Evolutionary conservation across 805 yeast genomes (phyloP).

Genomic region (Candida nonsorbophila): DNA sequence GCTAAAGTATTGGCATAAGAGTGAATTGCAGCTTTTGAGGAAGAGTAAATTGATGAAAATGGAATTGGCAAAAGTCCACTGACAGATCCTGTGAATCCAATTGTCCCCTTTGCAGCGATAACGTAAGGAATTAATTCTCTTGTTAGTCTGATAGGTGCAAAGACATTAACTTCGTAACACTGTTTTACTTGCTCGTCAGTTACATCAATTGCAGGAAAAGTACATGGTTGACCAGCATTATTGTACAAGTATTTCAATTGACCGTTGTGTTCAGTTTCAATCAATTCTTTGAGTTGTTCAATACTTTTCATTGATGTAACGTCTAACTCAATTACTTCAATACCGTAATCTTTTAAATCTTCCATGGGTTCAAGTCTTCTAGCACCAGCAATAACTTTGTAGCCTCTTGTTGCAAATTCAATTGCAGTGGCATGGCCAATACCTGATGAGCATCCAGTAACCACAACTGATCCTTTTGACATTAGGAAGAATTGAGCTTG

Average conservation of each 20-base stretch:
- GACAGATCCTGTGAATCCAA: slow-evolving; percentile 71
- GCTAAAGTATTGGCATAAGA: slow-evolving; percentile 60
- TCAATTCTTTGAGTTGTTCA: slow-evolving; percentile 32
- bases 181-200: slow-evolving; percentile 46
- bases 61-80: slow-evolving; percentile 68
- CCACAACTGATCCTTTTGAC: slow-evolving; percentile 13
- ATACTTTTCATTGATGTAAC: slow-evolving; percentile 51
- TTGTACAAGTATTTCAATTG: slow-evolving; percentile 57
- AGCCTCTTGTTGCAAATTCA: slow-evolving; percentile 48
- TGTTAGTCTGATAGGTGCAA: slow-evolving; percentile 61
- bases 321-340: slow-evolving; percentile 49
- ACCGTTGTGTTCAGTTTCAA: slow-evolving; percentile 40
- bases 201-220: slow-evolving; percentile 66
- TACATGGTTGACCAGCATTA: slow-evolving; percentile 75
- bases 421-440: slow-evolving; percentile 47
- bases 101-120: slow-evolving; percentile 61
- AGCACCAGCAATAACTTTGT: slow-evolving; percentile 68
- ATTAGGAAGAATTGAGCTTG: background rate
- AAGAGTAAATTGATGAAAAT: slow-evolving; percentile 58
- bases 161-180: slow-evolving; percentile 62
- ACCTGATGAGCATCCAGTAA: slow-evolving; percentile 56
- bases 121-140: slow-evolving; percentile 52
- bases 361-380: slow-evolving; percentile 61
- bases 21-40: slow-evolving; percentile 74
- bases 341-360: slow-evolving; percentile 39